These are phyloP conservation scores for Lotus japonicus DNA, from an alignment of 306 rosid genomes.

Conservation along the genomic window DNA sequence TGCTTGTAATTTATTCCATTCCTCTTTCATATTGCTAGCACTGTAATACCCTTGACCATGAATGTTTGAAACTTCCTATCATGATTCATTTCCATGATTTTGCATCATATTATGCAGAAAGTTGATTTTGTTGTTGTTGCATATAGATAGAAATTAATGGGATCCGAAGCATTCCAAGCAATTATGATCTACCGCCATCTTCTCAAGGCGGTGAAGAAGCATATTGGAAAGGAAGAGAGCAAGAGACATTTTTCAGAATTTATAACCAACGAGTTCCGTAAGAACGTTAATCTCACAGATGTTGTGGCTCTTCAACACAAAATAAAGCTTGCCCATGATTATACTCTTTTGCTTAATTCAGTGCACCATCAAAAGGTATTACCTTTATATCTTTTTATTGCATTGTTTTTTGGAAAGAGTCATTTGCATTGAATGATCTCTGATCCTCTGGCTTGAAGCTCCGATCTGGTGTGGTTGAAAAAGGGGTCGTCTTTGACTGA, in stretches of 20 bases:
- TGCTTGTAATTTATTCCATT: too few species aligned
- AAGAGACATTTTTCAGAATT: slow-evolving; percentile 58
- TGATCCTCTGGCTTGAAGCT: too few species aligned
- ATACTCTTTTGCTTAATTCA: slow-evolving; percentile 59
- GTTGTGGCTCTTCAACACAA: slow-evolving; percentile 48
- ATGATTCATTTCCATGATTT: too few species aligned
- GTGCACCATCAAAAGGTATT: slow-evolving; percentile 82
- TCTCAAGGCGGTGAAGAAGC: slow-evolving; percentile 70
- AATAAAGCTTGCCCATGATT: slow-evolving; percentile 72
- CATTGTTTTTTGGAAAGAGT: too few species aligned
- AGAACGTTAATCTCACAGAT: slow-evolving; percentile 34
- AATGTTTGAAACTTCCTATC: too few species aligned
- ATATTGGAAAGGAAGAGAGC: slow-evolving; percentile 55
- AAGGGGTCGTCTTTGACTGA: too few species aligned
- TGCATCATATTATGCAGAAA: slow-evolving; percentile 16
- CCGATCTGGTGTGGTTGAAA: too few species aligned
- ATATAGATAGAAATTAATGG: slow-evolving; percentile 38
- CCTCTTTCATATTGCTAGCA: too few species aligned
- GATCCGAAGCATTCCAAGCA: slow-evolving; percentile 46
- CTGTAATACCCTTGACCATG: too few species aligned
- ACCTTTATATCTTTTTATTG: not conserved
- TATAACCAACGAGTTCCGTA: slow-evolving; percentile 57
- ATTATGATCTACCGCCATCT: slow-evolving; percentile 64
- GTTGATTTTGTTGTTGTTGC: not conserved
- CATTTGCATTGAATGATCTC: not conserved